A percentile compares a stretch with the other conserved stretches of the same genome.
Conservation (phyloP, 2,329 filamentous ascomycete species). For the Verticillium albo-atrum region DNA sequence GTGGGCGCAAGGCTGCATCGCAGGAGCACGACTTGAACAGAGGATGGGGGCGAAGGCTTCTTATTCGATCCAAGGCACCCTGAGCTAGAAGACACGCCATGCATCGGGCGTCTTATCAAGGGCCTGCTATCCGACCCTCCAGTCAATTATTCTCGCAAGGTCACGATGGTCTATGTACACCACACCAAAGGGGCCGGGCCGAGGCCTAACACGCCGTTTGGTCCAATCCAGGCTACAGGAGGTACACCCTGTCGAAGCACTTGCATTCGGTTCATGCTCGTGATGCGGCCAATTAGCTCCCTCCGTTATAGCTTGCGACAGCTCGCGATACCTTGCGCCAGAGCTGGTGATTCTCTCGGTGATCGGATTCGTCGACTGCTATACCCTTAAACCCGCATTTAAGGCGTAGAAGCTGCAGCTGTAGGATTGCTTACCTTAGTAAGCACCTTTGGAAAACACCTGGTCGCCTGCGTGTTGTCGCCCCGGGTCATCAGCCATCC, state of each 20-base stretch:
- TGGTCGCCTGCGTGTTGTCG: too few relatives aligned
- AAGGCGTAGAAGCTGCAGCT: too few relatives aligned
- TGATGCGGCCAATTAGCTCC: not conserved
- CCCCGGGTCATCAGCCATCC: too few relatives aligned
- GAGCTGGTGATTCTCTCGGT: not conserved
- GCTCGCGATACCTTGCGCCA: not conserved
- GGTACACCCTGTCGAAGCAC: not conserved
- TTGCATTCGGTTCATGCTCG: not conserved
- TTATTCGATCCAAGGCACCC: not conserved
- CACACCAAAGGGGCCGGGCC: not conserved
- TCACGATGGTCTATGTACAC: not conserved
- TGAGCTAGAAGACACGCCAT: not conserved
- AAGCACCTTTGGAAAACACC: too few relatives aligned
- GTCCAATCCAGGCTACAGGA: not conserved
- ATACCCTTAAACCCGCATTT: not conserved
- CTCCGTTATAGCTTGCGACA: not conserved
- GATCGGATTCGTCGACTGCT: not conserved
- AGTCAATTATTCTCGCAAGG: not conserved
- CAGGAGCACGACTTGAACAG: conserved; percentile 11
- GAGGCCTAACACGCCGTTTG: not conserved
- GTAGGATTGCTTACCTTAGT: too few relatives aligned
- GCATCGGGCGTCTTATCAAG: not conserved
- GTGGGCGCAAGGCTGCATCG: not conserved
- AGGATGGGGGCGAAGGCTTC: not conserved
- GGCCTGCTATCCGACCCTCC: not conserved